Evolutionary conservation across 2,329 filamentous ascomycete species (phyloP), one percentile per base, ranked within the genome.

Genomic region (Aspergillus sp.): DNA sequence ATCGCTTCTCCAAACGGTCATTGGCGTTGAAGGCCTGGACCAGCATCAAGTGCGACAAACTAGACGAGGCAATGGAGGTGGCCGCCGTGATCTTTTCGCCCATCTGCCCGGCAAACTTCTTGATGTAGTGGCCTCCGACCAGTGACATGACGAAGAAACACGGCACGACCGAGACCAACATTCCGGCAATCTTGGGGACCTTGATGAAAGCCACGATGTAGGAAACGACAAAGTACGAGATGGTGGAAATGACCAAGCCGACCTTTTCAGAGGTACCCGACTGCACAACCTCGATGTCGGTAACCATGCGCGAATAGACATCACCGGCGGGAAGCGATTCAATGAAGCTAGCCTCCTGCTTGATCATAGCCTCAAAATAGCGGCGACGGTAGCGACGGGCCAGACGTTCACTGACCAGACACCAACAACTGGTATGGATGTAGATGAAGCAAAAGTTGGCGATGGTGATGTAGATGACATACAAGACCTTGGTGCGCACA

Each of bases 251-350:
- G 49, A 79, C 76, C 28, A 85, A 75, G 37, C 83, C 83, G 10
- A 85, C 82, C 60, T 87, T 88, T 61, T 86, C 84, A 2, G 79
- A 82, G 0, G 83, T 85, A 7, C 83, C 84, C 0, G 76, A 74
- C 57, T 85, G 83, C 37, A 87, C 78, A 1, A 78, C 76, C 46
- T 81, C 76, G 31, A 86, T 82, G 53, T 87, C 82, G 41, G 74
- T 73, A 51, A 82, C 81, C 39, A 87, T 72, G 5, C 82, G 72
- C 4, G 79, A 77, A 2, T 77, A 73, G 6, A 85, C 76, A 60
- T 85, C 79, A 8, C 82, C 82, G 0, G 80, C 73, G 33, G 78
- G 74, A 5, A 82, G 69, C 7, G 71, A 73, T 53, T 85, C 82
- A 56, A 85, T 83, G 57, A 80, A 85, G n/a, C 76, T 66, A 1